Evolutionary conservation across 75 land plant genomes (phyloP).

Genomic region (Sequoia sempervirens): DNA sequence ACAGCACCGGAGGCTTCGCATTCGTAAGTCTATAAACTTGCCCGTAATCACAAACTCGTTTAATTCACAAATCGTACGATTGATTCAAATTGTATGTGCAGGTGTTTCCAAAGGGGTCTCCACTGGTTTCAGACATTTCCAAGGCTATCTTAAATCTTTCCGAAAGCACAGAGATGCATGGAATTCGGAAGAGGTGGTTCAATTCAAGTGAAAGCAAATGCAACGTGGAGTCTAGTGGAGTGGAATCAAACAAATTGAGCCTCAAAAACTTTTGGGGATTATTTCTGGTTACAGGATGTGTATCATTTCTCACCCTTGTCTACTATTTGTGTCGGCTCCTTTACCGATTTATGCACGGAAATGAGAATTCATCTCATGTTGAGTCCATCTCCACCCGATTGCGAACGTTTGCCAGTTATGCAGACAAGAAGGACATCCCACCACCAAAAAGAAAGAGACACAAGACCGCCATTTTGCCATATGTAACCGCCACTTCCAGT

Average conservation of each 20-base stretch:
- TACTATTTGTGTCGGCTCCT: constrained; percentile 7
- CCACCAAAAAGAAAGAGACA: not conserved
- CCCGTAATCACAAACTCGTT: not conserved
- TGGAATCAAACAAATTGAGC: constrained; percentile 10
- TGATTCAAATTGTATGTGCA: not conserved
- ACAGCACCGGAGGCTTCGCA: constrained; percentile 15
- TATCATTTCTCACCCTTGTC: constrained; percentile 11
- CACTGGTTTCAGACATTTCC: constrained; percentile 41
- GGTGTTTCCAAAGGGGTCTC: constrained; percentile 72
- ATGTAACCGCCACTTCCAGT: not conserved
- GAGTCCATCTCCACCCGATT: not conserved
- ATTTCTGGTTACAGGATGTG: constrained; percentile 18
- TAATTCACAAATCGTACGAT: not conserved
- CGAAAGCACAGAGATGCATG: constrained; percentile 41
- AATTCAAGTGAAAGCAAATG: constrained; percentile 14
- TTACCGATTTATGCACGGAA: not conserved
- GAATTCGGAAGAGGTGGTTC: constrained; percentile 35
- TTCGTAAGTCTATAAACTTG: constrained; percentile 14
- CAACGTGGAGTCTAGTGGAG: not conserved
- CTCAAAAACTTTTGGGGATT: constrained; percentile 24
- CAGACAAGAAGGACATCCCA: not conserved
- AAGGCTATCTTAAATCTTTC: constrained; percentile 43
- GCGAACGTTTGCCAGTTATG: not conserved
- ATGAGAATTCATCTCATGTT: not conserved
- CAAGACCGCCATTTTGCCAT: not conserved